A percentile compares a stretch with the other conserved stretches of the same genome.
Conservation (phyloP, 1,284 basidiomycete species). For the Ganoderma multipileum region DNA sequence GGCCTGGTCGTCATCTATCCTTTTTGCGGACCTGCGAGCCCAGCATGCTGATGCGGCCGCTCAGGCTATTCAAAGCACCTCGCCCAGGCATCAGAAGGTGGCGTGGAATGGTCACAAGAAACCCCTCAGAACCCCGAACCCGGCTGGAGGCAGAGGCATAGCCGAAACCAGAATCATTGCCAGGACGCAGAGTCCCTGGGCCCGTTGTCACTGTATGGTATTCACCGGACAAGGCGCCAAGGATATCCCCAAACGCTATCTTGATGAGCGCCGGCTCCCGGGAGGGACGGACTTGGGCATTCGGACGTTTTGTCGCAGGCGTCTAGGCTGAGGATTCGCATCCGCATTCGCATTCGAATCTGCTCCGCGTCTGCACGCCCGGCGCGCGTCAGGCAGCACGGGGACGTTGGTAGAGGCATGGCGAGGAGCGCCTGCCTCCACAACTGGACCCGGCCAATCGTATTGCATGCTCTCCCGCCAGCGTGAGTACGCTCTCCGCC, state of each 20-base stretch:
- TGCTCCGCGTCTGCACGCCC: neutral
- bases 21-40: constrained; percentile 7
- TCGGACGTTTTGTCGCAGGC: constrained; percentile 1
- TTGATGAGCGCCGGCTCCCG: constrained; percentile 1
- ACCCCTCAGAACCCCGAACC: constrained; percentile 2
- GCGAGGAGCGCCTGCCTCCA: neutral
- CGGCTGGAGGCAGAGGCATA: neutral
- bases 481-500: neutral
- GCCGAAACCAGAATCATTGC: constrained; percentile 1
- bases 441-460: neutral
- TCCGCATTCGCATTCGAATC: neutral
- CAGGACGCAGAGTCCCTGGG: neutral
- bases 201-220: neutral
- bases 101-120: constrained; percentile 21
- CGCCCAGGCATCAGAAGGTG: constrained; percentile 27
- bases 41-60: constrained; percentile 4
- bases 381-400: neutral
- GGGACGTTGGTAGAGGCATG: constrained; percentile 3
- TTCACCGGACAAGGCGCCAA: neutral
- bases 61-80: constrained; percentile 18
- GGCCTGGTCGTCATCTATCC: constrained; percentile 17
- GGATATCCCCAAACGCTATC: neutral
- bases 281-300: neutral
- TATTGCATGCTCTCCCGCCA: neutral
- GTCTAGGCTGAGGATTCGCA: neutral